Evolutionary conservation across 2,329 filamentous ascomycete species (phyloP), one percentile per base, ranked within the genome.

Genomic region (Nothophoma quercina): DNA sequence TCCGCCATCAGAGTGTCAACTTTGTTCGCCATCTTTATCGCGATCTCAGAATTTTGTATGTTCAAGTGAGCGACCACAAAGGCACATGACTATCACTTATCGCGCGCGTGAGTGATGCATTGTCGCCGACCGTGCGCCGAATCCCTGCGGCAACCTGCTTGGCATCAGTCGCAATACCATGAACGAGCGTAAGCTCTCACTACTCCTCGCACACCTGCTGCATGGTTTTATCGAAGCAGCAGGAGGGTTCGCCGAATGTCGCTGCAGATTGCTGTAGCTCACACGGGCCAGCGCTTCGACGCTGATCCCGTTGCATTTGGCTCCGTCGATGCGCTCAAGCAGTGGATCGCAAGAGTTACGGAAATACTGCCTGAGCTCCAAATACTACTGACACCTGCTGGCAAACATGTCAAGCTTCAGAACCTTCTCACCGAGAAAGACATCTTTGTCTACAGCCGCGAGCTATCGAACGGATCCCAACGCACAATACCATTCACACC

Each of bases 371-470:
- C 84, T 32, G 85, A 90, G 64, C 87, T 90, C 75, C 90, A 98
- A 73, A 93, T 99, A 61, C 82, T 93, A 60, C 86, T 99, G 77
- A 97, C 92, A 12, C 82, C 86, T 4, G 86, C 90, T 62, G 93
- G 93, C 40, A 93, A 90, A 76, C 90, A 91, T 65, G 86, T 95
- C 68, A 93, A 93, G 76, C 80, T 87, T 28, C 89, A 93, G 69
- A 89, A 86, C 28, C 83, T 97, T 39, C 85, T 91, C 60, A 86
- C 85, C 28, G 93, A 97, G 84, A 90, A 86, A 62, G 92, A 98
- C 72, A 87, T 99, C 51, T 98, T 90, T 72, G 85, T 98, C 44
- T 99, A 96, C 76, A 92, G 97, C 75, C 89, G 92, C 57, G 86
- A 77, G 71, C 69, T 78, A 66, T 70, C 75, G 58, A 68, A 69